Base-by-base conservation (phyloP, 768 basidiomycete species). In the Russula earlei region DNA sequence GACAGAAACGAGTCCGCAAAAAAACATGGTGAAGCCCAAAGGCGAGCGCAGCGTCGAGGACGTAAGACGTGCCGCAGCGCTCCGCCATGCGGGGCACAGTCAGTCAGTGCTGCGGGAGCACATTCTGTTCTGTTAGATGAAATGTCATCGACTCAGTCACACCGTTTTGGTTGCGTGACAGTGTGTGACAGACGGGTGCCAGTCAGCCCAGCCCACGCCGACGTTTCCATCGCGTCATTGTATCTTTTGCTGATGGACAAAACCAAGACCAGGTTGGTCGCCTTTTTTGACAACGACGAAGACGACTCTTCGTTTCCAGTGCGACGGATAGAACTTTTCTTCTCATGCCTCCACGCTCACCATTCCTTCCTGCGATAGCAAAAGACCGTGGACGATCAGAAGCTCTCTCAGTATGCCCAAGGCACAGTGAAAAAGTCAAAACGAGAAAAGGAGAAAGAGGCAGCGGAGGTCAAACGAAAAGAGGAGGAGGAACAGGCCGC, bases 381-480 rank as follows among this genome's bases (percentile, higher is more conserved):
- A 81, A 90, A 85, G 76, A 75, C 86, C 55, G 76, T 95, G 57
- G 90, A 91, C 64, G 84, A 87, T 66, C 80, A 85, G 64, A 95
- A 95, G 71, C 72, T 87, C 56, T 85, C 87, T 34, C 86, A 89
- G 46, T 96, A 89, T 71, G 71, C 88, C 31, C 82, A 90, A 66
- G 92, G 87, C n/a, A 87, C 80, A 36, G 81, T 85, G 50, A 82
- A 84, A 57, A 97, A 98, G 74, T 92, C 92, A 15, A 84, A 86
- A 56, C 77, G 88, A 61, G 94, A 98, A 71, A 87, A 87, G 65
- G 96, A 98, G 67, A 84, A 84, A 65, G 94, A 97, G 65, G 86
- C 85, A 47, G 94, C 90, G 34, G 92, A 94, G 65, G 85, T 84
- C 37, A 96, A 92, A 71, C 84, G 84, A 64, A 80, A 77, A 60